Evolutionary conservation across 2,329 filamentous ascomycete genomes (phyloP), one percentile per base, ranked within the genome.

Genomic region (Delphinella strobiligena): DNA sequence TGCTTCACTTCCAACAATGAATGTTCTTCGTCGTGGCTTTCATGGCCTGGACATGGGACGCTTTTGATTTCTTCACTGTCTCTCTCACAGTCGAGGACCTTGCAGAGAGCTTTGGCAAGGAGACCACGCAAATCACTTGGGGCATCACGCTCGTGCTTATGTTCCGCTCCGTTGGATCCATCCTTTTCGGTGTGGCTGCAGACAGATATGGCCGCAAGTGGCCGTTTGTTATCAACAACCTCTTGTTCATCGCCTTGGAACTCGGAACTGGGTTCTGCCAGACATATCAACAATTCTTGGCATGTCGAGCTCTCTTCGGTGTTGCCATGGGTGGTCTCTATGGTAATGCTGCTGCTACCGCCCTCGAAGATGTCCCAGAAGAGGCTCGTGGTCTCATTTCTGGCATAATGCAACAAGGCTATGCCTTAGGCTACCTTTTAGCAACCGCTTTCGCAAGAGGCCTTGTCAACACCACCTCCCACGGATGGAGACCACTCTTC

Each of bases 401-500:
- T 5, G 60, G 60, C 1, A 43, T 61, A 1, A 54, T 59, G 32
- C 49, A 63, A 38, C 50, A 54, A 44, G 58, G 49, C 55, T 31
- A 42, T 59, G 71, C 72, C 0, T 72, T 75, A 50, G 72, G 72
- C 2, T 76, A 75, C 51, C 58, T 76, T 10, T 61, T 76, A 1
- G 71, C 71, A 0, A 70, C 71, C 1, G 69, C 70, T 7, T 74
- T 75, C 51, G 63, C 60, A 11, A 51, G 61, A 31, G 82, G 68
- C 4, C 69, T 88, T 11, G 73, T 86, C 34, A 64, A 80, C 56
- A 88, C 82, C 1, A 87, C 83, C 1, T 57, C 74, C 1, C 78
- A 91, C 53, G 76, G 71, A 37, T 93, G 85, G 86, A 71, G 85
- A 5, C 82, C 84, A 0, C 66, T 91, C 0, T 93, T 78, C 65